These are phyloP conservation scores for Microcera coccophila DNA, from an alignment of 2,329 filamentous ascomycete genomes.

Conservation along the genomic window DNA sequence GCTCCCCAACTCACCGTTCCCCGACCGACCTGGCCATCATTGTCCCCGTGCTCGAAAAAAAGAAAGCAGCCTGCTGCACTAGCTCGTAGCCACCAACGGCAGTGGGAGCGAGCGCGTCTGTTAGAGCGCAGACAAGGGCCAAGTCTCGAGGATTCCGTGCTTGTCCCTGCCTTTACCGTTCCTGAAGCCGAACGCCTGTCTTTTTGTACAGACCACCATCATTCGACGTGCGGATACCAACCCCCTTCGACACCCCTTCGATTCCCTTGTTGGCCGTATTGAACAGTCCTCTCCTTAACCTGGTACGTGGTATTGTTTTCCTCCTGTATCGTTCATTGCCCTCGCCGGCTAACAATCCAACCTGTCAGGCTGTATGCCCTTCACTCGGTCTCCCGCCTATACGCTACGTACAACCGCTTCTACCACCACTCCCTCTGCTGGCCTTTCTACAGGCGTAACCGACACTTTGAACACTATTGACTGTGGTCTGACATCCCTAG, in stretches of 20 bases:
- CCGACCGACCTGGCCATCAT: constrained; percentile 18
- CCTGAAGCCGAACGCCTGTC: constrained; percentile 24
- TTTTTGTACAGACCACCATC: constrained; percentile 19
- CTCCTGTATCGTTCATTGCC: constrained; percentile 8
- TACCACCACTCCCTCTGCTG: neutral
- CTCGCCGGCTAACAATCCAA: neutral
- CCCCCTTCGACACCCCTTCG: constrained; percentile 18
- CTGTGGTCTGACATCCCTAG: constrained; percentile 5
- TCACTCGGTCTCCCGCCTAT: neutral
- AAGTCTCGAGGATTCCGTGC: too few relatives aligned
- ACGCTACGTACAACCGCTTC: neutral
- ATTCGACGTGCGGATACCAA: constrained; percentile 15
- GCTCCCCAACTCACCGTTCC: constrained; percentile 3
- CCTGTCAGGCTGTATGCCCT: neutral
- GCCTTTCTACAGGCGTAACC: neutral
- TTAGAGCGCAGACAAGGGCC: neutral
- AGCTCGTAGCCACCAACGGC: constrained; percentile 14
- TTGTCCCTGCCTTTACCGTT: constrained; percentile 23
- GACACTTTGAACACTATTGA: constrained; percentile 8
- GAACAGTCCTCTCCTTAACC: constrained; percentile 13
- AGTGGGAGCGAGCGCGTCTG: too few relatives aligned
- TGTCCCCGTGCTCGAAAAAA: constrained; percentile 23
- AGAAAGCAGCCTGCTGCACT: constrained; percentile 17
- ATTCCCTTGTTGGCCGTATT: constrained; percentile 10
- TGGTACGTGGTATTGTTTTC: constrained; percentile 23